Evolutionary conservation across 495 filamentous ascomycete species (phyloP).

Genomic region (Xylaria sp.): DNA sequence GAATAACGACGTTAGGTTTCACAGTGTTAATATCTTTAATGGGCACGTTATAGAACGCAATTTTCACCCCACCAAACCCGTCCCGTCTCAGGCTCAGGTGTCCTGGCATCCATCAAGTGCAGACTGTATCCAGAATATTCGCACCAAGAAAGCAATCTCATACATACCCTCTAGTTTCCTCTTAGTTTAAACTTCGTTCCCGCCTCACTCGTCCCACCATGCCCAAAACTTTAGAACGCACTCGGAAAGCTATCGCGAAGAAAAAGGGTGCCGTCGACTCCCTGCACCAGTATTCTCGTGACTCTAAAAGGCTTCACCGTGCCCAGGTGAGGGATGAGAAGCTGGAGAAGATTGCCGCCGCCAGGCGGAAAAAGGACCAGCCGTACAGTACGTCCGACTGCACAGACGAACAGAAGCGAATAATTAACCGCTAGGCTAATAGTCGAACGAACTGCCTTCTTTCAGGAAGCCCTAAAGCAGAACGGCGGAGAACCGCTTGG

Average conservation of each 20-base stretch:
- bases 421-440: constrained; percentile 10
- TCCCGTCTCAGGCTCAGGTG: background rate
- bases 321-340: constrained; percentile 79
- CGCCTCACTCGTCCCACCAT: constrained; percentile 52
- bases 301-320: constrained; percentile 74
- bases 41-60: background rate
- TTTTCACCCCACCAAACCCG: constrained; percentile 26
- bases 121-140: background rate
- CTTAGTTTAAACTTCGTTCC: background rate
- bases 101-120: background rate
- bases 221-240: constrained; percentile 77
- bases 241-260: constrained; percentile 84
- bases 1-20: background rate
- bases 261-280: constrained; percentile 71
- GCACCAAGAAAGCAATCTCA: background rate
- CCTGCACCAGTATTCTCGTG: constrained; percentile 83
- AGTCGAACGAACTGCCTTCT: constrained; percentile 78
- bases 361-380: constrained; percentile 70
- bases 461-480: constrained; percentile 66
- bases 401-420: background rate
- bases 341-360: constrained; percentile 67
- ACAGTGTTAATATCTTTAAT: constrained; percentile 4
- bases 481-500: constrained; percentile 62
- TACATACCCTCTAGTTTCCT: background rate
- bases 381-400: constrained; percentile 62